Base-by-base conservation (phyloP, 495 filamentous ascomycete genomes). In the Daldinia childiae region DNA sequence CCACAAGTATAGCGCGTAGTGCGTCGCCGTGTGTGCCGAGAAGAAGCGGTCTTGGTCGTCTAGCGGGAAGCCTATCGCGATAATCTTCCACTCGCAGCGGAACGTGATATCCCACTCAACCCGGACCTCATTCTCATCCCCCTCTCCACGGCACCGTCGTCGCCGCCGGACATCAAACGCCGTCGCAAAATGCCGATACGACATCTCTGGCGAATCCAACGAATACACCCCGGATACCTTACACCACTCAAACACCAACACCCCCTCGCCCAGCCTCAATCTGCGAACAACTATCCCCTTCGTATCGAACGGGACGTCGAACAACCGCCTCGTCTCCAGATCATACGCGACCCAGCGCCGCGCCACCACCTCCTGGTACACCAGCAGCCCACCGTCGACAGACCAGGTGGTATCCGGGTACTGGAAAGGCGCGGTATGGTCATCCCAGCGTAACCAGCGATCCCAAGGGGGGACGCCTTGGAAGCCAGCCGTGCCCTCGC, bases 1-100 rank as follows among this genome's bases (percentile, higher is more conserved):
- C 88, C 89, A 91, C 24, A 87, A 80, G 74, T 91, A 92, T 3
- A 90, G 81, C 30, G 85, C 88, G 73, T 91, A 92, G 65, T 91
- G 87, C 0, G 83, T 87, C 11, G 85, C 67, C 34, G 79, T 90
- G 72, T 92, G 90, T 1, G 85, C 75, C 0, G 89, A 90, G 78
- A 87, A 90, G 81, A 91, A 91, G 5, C 89, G 85, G 66, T 91
- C 87, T 48, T 81, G 76, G 19, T 83, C 81, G 73, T 86, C 88
- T 8, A 91, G 70, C 4, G 89, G 87, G 29, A 90, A 83, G 6
- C 88, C 89, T 4, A 87, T 79, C 59, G 87, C 87, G 78, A 89
- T 86, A 9, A 91, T 86, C 71, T 90, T 89, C 87, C 87, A 92
- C 72, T 92, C 89, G 65, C 88, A 90, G n/a, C 89, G 87, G 27